These are phyloP conservation scores for Saccharomycopsis sp. DNA, from an alignment of 805 yeast species.

Conservation along the genomic window DNA sequence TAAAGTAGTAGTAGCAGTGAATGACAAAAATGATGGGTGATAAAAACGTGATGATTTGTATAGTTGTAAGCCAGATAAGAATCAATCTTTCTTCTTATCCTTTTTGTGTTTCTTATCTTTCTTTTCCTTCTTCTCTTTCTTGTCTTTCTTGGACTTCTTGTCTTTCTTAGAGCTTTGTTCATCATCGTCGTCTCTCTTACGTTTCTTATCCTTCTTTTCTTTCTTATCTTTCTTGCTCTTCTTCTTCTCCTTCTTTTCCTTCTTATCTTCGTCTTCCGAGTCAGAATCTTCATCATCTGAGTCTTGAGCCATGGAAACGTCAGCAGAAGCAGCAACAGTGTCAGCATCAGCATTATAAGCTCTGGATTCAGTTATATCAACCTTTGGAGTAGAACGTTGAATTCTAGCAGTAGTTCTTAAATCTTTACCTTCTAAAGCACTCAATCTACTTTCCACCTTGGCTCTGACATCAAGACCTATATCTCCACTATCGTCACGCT, in stretches of 20 bases:
- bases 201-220: conserved; percentile 27
- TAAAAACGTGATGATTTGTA: not conserved
- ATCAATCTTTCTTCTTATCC: conserved; percentile 16
- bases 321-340: conserved; percentile 43
- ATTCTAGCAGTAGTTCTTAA: conserved; percentile 83
- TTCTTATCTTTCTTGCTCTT: conserved; percentile 26
- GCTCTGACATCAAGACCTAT: conserved; percentile 87
- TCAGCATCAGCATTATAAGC: conserved; percentile 97
- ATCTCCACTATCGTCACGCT: conserved; percentile 92
- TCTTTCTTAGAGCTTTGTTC: conserved; percentile 29
- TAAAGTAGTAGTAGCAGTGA: not conserved
- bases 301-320: conserved; percentile 28
- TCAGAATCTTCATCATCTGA: conserved; percentile 35
- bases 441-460: conserved; percentile 89
- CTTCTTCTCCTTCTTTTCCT: conserved; percentile 31
- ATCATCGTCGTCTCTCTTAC: conserved; percentile 31
- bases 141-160: conserved; percentile 27
- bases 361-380: conserved; percentile 75
- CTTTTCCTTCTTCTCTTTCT: conserved; percentile 28
- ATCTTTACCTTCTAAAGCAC: conserved; percentile 95
- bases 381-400: conserved; percentile 76
- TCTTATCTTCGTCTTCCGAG: conserved; percentile 32
- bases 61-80: not conserved
- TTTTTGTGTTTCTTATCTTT: conserved; percentile 31
- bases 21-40: not conserved